Conservation (phyloP, 2,329 filamentous ascomycete genomes). For the Colletotrichum sp. region DNA sequence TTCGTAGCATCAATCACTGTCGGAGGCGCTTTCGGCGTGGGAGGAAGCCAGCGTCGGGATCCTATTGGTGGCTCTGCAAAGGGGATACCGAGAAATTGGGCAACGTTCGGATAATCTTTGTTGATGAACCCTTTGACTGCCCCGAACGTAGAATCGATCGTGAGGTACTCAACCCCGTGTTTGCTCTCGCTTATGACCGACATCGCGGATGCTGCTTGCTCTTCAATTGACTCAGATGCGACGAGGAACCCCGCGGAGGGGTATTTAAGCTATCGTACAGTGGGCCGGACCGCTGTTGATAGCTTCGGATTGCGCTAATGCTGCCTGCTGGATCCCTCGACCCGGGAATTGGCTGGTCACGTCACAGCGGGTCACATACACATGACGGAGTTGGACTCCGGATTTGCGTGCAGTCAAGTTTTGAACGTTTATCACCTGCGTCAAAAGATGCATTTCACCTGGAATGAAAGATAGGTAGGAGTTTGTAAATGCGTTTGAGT, state of each 20-base stretch:
- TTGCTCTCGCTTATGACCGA: background rate
- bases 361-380: background rate
- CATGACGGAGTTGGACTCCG: background rate
- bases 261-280: background rate
- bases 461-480: background rate
- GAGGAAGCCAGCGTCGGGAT: background rate
- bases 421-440: background rate
- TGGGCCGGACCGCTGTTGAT: background rate
- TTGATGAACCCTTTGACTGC: background rate
- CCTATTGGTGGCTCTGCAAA: background rate
- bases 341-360: background rate
- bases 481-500: background rate
- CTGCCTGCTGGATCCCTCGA: background rate
- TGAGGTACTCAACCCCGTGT: background rate
- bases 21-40: background rate
- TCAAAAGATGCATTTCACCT: background rate
- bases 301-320: background rate
- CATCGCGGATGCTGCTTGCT: background rate
- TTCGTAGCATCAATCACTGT: background rate
- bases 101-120: background rate
- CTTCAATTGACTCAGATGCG: background rate
- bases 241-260: background rate
- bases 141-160: background rate
- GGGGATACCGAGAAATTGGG: background rate
- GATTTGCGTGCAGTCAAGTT: background rate